Conservation (phyloP, 176 grass and related monocot species). For the Avena eriantha region DNA sequence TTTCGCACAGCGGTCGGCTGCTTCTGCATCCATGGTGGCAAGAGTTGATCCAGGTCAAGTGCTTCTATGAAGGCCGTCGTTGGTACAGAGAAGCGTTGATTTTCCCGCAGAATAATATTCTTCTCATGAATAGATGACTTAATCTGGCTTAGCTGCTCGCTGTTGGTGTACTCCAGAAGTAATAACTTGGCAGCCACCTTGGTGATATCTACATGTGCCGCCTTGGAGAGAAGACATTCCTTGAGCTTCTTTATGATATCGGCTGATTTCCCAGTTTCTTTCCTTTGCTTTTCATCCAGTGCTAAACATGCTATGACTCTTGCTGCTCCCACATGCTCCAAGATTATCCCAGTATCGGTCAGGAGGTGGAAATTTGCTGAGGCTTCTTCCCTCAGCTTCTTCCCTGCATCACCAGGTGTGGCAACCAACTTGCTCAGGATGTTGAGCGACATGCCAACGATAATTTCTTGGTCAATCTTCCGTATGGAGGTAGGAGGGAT, state of each 20-base stretch:
- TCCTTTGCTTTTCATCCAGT: background rate
- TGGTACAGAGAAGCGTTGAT: slow-evolving; percentile 5
- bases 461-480: slow-evolving; percentile 38
- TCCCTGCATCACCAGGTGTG: background rate
- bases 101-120: background rate
- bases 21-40: background rate
- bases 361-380: background rate
- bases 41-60: background rate
- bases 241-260: slow-evolving; percentile 39
- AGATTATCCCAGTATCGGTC: background rate
- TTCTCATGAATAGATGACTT: background rate
- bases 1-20: background rate
- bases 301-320: slow-evolving; percentile 37
- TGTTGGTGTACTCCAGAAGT: slow-evolving; percentile 18
- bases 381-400: background rate
- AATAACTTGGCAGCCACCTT: slow-evolving; percentile 34
- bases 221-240: slow-evolving; percentile 21
- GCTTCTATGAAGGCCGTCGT: slow-evolving; percentile 37
- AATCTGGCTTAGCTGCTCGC: background rate
- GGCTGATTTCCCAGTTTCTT: slow-evolving; percentile 20
- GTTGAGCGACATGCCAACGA: slow-evolving; percentile 36
- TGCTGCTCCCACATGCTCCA: slow-evolving; percentile 17
- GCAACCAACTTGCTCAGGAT: slow-evolving; percentile 34
- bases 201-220: background rate
- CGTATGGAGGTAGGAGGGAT: slow-evolving; percentile 1